Evolutionary conservation across 305 asterid genomes (phyloP), one percentile per base, ranked within the genome.

Genomic region (Fraxinus dipetala): DNA sequence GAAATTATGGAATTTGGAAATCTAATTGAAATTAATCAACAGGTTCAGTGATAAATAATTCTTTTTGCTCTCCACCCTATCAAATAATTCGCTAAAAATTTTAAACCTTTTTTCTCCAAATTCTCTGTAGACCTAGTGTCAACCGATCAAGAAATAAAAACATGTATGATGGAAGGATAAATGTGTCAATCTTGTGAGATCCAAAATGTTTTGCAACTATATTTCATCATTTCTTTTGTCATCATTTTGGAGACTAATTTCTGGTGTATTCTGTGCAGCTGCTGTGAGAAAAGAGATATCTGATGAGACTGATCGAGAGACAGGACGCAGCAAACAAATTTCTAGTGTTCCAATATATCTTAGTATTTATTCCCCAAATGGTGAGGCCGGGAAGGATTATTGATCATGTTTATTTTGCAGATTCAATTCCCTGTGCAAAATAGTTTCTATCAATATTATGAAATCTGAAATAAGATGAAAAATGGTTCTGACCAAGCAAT

Each of bases 271-370:
- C 51, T 78, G 38, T 84, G 83, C 88, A 96, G 98, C 91, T 91
- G 97, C 98, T 85, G 98, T 91, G 67, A 90, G 97, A 84, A 90
- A 90, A 88, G 99, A 96, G 91, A 96, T 96, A 2, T 76, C 97
- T 22, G 98, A 96, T 83, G 99, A 94, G 91, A 96, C 99, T 45
- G 99, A 96, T 84, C 88, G 99, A 35, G 98, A 94, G 91, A 96
- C 99, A 0, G 98, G 99, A 31, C 97, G 97, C 45, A 20, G 82
- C 82, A 94, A 89, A 89, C 90, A 87, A 85, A 92, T 96, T 79
- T 96, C 98, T 34, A 87, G 90, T 6, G 98, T 94, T 77, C 99
- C 99, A 45, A 96, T 96, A 79, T 93, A 96, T 87, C 98, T 96
- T 45, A 96, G 99, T 83, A 96, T 96, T 77, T 90, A 88, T 87